Evolutionary conservation across 192 early-diverging fungal genomes (phyloP), one percentile per base, ranked within the genome.

Genomic region (Chytriomyces hyalinus): DNA sequence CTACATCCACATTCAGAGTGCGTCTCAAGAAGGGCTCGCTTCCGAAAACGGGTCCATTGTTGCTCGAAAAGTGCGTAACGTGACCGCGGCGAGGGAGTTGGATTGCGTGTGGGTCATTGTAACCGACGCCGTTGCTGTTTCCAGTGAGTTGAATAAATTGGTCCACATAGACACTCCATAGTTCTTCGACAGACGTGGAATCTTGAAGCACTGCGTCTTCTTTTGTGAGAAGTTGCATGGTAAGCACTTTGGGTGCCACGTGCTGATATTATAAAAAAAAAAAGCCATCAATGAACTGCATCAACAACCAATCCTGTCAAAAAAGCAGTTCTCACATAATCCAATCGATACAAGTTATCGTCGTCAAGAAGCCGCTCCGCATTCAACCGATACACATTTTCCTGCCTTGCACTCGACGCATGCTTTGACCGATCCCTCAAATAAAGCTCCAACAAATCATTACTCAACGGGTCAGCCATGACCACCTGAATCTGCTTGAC

Each of bases 141-240:
- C 87, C 89, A 65, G 88, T 90, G 73, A 96, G 91, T 74, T 95
- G 89, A 80, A 96, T 94, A 80, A 96, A 99, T 74, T 93, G 93
- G 82, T 95, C 94, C 20, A 99, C 93, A 70, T 98, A 99, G 79
- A 97, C 89, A 15, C 93, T 93, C 92, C 96, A 99, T 59, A 91
- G 92, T 83, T 98, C 97, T 79, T 98, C 95, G 20, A 91, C 88
- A 2, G 93, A 92, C 36, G 96, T 89, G 0, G 91, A 86, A 49
- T 91, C 91, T 70, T 95, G 94, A 43, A 92, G 65, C 44, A 93
- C 91, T 61, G 92, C 90, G 77, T 99, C 97, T 69, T 97, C 94
- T 74, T 95, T 95, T 45, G 90, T 88, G 53, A 99, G 79, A 49
- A 97, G 79, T 85, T 98, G 96, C 36, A 97, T 91, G 7, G 94